Evolutionary conservation across 176 grass and related monocot species (phyloP), one percentile per base, ranked within the genome.

Genomic region (Raddia guianensis): DNA sequence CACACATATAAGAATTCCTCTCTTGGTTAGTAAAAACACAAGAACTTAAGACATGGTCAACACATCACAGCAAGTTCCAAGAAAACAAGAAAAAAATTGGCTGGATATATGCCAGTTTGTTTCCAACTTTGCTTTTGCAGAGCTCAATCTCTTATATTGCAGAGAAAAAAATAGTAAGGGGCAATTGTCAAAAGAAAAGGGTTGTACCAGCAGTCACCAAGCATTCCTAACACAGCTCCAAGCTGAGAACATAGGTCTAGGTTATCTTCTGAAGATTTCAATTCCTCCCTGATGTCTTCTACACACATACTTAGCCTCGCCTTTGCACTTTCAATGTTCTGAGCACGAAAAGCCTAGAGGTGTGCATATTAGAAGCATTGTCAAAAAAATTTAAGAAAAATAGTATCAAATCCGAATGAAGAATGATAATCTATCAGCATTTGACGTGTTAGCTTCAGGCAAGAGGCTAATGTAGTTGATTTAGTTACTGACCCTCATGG

Each of bases 141-240:
- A 9, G 32, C 1, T 51, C 48, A 56, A 54, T 78, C 83, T 57
- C 68, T 21, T 73, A 68, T 10, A 20, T 67, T 74, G 18, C 15
- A 74, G 20, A 6, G 48, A 5, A 3, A 67, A 63, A 34, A 15
- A 7, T 5, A 47, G 33, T 32, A n/a, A 73, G 21, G 3, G 15
- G 2, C 53, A 58, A 43, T 70, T 59, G 59, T 7, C 61, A 80
- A 83, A 40, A 68, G 59, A 46, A 1, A 82, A 79, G 54, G 21
- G 20, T 50, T 63, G 72, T 84, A 99, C 96, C 86, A 95, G 92
- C 96, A 99, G 60, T 99, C 96, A 68, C 96, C 96, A 50, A 95
- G 92, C 90, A 99, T 91, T 68, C 96, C 96, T 73, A 99, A 78
- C 21, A 99, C 96, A 19, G 92, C 92, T 47, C 96, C 96, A 56